Evolutionary conservation across 2,329 filamentous ascomycete genomes (phyloP), one percentile per base, ranked within the genome.

Genomic region (Apiospora malaysiana): DNA sequence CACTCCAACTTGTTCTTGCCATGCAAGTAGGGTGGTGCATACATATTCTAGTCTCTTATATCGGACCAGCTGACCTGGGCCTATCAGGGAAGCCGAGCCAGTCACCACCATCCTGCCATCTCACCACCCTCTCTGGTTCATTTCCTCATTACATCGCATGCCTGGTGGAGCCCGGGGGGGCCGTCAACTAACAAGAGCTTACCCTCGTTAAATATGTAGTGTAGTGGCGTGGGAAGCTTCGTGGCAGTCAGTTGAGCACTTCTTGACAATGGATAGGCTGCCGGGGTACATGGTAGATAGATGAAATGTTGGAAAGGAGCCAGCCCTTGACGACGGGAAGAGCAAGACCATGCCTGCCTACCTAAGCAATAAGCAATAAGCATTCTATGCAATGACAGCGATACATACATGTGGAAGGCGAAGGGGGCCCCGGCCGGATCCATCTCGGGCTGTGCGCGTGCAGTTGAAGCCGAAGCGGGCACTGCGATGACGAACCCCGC

Each of bases 391-490:
- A 21, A 23, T 14, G 14, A 12, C 47, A 51, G 23, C 7, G 1
- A 25, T n/a, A 49, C 21, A 49, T n/a, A 32, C 25, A 32, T 56
- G 51, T 32, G 25, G 51, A 21, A 32, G 51, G 18, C 16, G 51
- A 32, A 6, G 27, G 2, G 56, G 56, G 27, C 9, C n/a, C 46
- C 25, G 25, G 25, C 49, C 14, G 25, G 51, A 56, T 63, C 56
- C 56, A 63, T 63, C 32, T 37, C 51, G 49, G 49, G 49, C 18
- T 46, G 45, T n/a, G 46, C 10, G n/a, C 47, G 9, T 16, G 51
- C 51, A 59, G 27, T 4, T 59, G 51, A 59, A 37, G 51, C 27
- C 51, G 51, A 59, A 59, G 51, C 51, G 51, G 51, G 27, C 27
- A 59, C 51, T 59, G 8, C 32, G 16, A 32, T 8, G 51, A 59